Evolutionary conservation across 495 filamentous ascomycete genomes (phyloP).

Genomic region (Penicillium salamii): DNA sequence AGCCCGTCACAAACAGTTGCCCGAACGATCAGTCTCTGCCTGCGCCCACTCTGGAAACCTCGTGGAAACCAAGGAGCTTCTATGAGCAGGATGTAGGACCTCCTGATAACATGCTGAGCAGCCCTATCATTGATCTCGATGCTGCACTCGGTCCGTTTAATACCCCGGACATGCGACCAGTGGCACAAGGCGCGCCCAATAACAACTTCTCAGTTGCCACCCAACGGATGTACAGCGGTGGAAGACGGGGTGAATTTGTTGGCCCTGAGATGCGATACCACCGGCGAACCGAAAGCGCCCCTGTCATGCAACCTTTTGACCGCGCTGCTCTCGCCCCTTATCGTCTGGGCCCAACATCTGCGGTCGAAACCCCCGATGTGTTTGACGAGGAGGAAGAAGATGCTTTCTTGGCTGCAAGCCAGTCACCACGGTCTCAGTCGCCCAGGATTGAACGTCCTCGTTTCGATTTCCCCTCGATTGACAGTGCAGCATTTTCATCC

Average conservation of each 20-base stretch:
- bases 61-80: slow-evolving; percentile 50
- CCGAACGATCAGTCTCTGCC: slow-evolving; percentile 20
- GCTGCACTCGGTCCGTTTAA: slow-evolving; percentile 94
- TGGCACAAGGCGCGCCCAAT: slow-evolving; percentile 46
- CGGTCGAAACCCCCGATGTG: slow-evolving; percentile 75
- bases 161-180: slow-evolving; percentile 57
- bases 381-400: slow-evolving; percentile 97
- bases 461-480: not conserved
- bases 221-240: slow-evolving; percentile 86
- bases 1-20: slow-evolving; percentile 20
- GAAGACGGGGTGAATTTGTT: slow-evolving; percentile 64
- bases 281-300: slow-evolving; percentile 87
- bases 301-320: slow-evolving; percentile 82
- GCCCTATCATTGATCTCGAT: slow-evolving; percentile 89
- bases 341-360: slow-evolving; percentile 62
- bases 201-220: slow-evolving; percentile 60
- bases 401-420: slow-evolving; percentile 47
- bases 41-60: slow-evolving; percentile 29
- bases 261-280: slow-evolving; percentile 88
- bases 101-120: slow-evolving; percentile 57
- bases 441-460: slow-evolving; percentile 6
- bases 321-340: slow-evolving; percentile 60
- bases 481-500: slow-evolving; percentile 2
- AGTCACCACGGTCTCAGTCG: slow-evolving; percentile 17
- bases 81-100: slow-evolving; percentile 34